Percentiles rank a stretch among this genome's conserved stretches.
Evolutionary conservation across 1,284 basidiomycete genomes (phyloP).

Genomic region (Prillingera fragicola): DNA sequence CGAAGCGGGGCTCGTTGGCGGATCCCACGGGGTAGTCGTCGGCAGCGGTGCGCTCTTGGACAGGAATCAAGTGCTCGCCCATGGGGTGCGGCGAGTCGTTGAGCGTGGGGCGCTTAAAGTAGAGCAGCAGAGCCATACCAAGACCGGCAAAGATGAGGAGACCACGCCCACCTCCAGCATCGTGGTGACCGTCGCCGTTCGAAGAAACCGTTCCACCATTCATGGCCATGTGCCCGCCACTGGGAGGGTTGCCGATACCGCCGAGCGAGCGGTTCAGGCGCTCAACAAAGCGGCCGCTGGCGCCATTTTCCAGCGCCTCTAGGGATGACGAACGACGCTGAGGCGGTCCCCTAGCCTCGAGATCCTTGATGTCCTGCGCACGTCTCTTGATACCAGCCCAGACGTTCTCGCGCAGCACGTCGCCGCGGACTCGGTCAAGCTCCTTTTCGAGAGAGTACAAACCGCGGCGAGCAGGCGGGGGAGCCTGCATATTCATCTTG

Average conservation of each 20-base stretch:
- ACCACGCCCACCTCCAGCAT: conserved; percentile 20
- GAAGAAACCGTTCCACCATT: conserved; percentile 2
- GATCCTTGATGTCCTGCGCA: conserved; percentile 1
- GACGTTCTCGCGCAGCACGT: conserved; percentile 41
- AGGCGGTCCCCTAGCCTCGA: neutral
- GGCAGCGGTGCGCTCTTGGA: conserved; percentile 7
- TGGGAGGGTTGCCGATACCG: neutral
- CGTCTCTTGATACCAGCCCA: conserved; percentile 37
- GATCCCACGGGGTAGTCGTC: conserved; percentile 2
- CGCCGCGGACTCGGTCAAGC: conserved; percentile 56
- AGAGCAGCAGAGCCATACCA: conserved; percentile 22
- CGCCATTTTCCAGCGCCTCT: conserved; percentile 1
- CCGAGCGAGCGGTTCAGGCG: conserved; percentile 1
- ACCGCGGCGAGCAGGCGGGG: conserved; percentile 62
- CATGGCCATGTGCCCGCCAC: neutral
- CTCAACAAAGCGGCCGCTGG: neutral
- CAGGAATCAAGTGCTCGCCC: conserved; percentile 22
- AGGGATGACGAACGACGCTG: conserved; percentile 1
- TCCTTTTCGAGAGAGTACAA: conserved; percentile 58
- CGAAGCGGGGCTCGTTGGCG: conserved; percentile 13
- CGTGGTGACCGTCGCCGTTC: neutral
- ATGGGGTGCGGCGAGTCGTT: conserved; percentile 15
- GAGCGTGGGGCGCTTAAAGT: conserved; percentile 21
- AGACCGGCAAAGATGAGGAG: conserved; percentile 25
- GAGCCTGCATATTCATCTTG: conserved; percentile 73